Conservation (phyloP, 345 rosid genomes). For the Eucalyptus virginea region DNA sequence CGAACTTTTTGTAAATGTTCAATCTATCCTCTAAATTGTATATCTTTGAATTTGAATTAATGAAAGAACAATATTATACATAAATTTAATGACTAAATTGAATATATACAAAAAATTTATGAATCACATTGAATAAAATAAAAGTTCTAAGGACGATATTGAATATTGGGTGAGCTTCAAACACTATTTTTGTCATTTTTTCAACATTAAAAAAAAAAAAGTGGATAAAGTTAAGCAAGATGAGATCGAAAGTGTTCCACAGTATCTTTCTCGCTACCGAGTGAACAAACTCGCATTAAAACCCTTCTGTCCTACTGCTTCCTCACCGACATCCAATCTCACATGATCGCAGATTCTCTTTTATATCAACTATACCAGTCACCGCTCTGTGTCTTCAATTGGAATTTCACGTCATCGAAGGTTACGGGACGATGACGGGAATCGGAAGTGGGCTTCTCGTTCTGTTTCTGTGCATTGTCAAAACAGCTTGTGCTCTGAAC, state of each 20-base stretch:
- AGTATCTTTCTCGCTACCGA: not conserved
- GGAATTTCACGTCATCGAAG: not conserved
- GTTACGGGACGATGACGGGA: not conserved
- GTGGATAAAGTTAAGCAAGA: not conserved
- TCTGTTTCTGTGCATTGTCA: not conserved
- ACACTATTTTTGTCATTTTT: not conserved
- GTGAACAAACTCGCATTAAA: not conserved
- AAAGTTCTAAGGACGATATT: rapidly evolving
- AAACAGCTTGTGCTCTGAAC: not conserved
- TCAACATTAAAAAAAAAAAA: not conserved
- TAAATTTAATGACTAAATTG: no score
- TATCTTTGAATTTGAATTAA: no score
- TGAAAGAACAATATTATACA: not conserved
- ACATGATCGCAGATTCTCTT: not conserved
- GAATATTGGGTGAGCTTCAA: not conserved
- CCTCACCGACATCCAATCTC: not conserved
- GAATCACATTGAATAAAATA: no score
- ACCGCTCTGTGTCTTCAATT: not conserved
- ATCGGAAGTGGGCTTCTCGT: not conserved
- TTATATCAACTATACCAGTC: not conserved
- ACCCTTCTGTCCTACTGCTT: not conserved
- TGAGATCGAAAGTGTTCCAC: not conserved
- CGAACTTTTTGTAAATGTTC: no score
- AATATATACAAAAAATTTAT: no score
- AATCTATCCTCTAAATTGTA: no score